Evolutionary conservation across 345 rosid genomes (phyloP).

Genomic region (Garcia nutans): DNA sequence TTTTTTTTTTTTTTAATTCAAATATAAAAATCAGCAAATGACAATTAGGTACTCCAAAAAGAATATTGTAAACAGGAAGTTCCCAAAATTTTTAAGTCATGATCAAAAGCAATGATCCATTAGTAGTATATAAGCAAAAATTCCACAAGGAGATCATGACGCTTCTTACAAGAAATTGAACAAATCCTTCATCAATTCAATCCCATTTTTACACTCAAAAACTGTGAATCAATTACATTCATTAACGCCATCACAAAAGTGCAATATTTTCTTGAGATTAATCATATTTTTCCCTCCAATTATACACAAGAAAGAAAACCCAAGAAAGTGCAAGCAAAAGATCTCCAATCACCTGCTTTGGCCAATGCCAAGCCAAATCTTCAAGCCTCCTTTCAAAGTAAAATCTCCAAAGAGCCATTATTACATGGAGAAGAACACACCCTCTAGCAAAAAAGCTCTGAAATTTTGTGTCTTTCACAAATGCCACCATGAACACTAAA

Average conservation of each 20-base stretch:
- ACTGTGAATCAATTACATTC: neutral
- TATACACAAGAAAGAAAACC: constrained; percentile 36
- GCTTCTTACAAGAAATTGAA: neutral
- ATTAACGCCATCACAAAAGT: neutral
- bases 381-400: constrained; percentile 40
- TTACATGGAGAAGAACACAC: constrained; percentile 35
- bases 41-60: too few species aligned
- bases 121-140: neutral
- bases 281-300: constrained; percentile 46
- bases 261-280: neutral
- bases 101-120: neutral
- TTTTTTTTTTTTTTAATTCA: too few species aligned
- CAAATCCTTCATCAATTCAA: neutral
- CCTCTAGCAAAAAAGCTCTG: constrained; percentile 46
- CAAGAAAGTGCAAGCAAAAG: constrained; percentile 40
- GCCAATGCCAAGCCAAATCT: constrained; percentile 49
- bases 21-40: too few species aligned
- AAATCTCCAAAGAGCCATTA: constrained; percentile 47
- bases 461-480: constrained; percentile 34
- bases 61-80: neutral
- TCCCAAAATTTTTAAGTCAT: neutral
- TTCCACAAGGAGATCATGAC: neutral
- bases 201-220: neutral
- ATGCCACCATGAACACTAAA: constrained; percentile 44
- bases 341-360: constrained; percentile 43